A percentile compares a stretch with the other conserved stretches of the same genome.
Evolutionary conservation across 257 asterid genomes (phyloP).

Genomic region (Gardenia jasminoides): DNA sequence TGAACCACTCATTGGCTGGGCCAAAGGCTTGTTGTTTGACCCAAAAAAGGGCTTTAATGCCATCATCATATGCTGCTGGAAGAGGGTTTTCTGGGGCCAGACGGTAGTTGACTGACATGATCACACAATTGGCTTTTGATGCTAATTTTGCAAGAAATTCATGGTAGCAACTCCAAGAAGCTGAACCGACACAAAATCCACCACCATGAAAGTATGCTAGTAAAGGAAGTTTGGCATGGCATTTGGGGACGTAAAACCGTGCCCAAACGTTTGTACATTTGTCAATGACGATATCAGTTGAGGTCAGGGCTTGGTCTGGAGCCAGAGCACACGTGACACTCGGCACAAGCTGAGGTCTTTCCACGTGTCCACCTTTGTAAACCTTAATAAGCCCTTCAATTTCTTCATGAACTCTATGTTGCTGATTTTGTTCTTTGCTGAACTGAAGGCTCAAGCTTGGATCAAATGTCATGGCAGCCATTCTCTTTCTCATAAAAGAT

Average conservation of each 20-base stretch:
- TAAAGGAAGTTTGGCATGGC: conserved; percentile 43
- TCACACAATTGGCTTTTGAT: conserved; percentile 38
- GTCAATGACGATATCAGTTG: conserved; percentile 56
- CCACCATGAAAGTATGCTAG: conserved; percentile 82
- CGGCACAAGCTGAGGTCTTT: conserved; percentile 61
- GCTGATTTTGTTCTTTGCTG: conserved; percentile 34
- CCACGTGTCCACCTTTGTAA: conserved; percentile 73
- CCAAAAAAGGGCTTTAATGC: conserved; percentile 57
- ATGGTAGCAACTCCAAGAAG: conserved; percentile 81
- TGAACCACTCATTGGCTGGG: conserved; percentile 39
- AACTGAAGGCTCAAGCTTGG: conserved; percentile 38
- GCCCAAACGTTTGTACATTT: conserved; percentile 62
- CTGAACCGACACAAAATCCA: conserved; percentile 85
- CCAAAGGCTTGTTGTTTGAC: conserved; percentile 34
- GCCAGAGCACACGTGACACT: conserved; percentile 42
- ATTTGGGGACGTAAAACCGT: conserved; percentile 63
- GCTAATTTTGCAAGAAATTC: conserved; percentile 64
- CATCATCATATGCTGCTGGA: conserved; percentile 86
- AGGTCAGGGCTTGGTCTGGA: conserved; percentile 49
- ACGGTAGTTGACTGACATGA: conserved; percentile 68
- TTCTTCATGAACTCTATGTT: conserved; percentile 44
- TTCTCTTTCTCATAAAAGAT: conserved; percentile 27
- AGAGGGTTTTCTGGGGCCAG: conserved; percentile 87
- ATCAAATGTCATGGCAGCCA: conserved; percentile 49
- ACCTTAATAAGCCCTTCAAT: conserved; percentile 66